phyloP scores from a whole-genome alignment of 1,284 basidiomycete genomes.

The Cutaneotrichosporon cutaneum region DNA sequence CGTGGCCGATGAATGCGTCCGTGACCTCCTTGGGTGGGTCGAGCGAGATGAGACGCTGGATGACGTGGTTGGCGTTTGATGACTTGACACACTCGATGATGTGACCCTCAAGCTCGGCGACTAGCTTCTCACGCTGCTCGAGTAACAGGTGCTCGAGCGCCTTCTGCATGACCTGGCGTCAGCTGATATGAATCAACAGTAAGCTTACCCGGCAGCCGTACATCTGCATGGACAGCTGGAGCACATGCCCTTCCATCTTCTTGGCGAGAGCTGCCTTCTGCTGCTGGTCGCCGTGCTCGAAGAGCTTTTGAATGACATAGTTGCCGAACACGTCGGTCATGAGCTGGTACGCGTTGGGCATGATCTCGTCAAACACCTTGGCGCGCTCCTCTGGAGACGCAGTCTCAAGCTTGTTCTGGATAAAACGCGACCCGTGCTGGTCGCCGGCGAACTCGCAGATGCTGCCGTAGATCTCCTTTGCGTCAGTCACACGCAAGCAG shows the following conservation, averaged over 20 bases:
- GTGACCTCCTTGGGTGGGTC: conserved; percentile 75
- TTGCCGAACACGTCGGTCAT: conserved; percentile 97
- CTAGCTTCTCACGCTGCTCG: conserved; percentile 72
- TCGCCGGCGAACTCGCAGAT: conserved; percentile 91
- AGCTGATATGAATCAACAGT: neutral
- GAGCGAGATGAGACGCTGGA: conserved; percentile 67
- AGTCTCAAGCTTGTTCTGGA: conserved; percentile 78
- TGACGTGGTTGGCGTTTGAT: conserved; percentile 91
- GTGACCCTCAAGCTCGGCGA: conserved; percentile 76
- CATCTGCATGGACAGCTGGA: conserved; percentile 82
- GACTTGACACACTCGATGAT: conserved; percentile 87
- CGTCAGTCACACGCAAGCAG: neutral
- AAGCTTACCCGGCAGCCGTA: conserved; percentile 71
- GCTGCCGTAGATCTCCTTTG: conserved; percentile 73
- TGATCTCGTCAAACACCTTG: conserved; percentile 84
- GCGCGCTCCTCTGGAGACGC: conserved; percentile 76
- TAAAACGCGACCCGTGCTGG: conserved; percentile 88
- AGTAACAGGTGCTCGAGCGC: conserved; percentile 78
- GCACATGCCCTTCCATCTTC: conserved; percentile 76
- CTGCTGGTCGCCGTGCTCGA: conserved; percentile 78
- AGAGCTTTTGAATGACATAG: conserved; percentile 93
- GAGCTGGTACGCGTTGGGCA: conserved; percentile 74
- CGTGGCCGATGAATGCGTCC: conserved; percentile 72
- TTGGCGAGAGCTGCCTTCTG: conserved; percentile 72
- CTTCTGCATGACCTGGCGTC: conserved; percentile 56